A percentile compares a stretch with the other conserved stretches of the same genome.
Conservation (phyloP, 2,329 filamentous ascomycete species). For the Onygenales sp. region DNA sequence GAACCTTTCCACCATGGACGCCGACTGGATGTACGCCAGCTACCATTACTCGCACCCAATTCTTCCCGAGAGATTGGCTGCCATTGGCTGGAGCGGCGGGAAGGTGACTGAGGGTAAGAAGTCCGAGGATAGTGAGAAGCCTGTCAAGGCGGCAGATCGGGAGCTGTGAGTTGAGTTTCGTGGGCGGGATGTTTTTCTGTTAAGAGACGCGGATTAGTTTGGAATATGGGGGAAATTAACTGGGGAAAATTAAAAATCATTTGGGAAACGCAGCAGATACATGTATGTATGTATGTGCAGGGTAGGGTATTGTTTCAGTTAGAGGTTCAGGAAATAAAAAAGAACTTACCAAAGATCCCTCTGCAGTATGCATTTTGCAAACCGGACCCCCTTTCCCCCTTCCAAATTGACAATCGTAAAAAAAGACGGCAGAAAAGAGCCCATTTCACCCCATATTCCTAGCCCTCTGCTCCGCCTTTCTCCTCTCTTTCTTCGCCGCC, state of each 20-base stretch:
- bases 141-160: slow-evolving; percentile 62
- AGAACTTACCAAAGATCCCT: too few relatives aligned
- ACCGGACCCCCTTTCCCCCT: too few relatives aligned
- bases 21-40: slow-evolving; percentile 95
- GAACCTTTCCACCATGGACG: slow-evolving; percentile 97
- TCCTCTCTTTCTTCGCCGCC: slow-evolving; percentile 46
- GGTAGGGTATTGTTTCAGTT: too few relatives aligned
- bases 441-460: slow-evolving; percentile 19
- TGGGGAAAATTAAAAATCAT: too few relatives aligned
- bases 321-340: too few relatives aligned
- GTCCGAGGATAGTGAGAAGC: slow-evolving; percentile 46
- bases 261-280: too few relatives aligned
- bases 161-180: slow-evolving; percentile 51
- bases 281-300: too few relatives aligned
- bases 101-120: slow-evolving; percentile 37
- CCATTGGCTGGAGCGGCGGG: slow-evolving; percentile 71
- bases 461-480: slow-evolving; percentile 35
- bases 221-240: neutral
- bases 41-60: slow-evolving; percentile 99
- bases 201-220: neutral
- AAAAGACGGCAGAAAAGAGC: neutral
- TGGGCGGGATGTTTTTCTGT: neutral
- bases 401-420: neutral
- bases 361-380: too few relatives aligned
- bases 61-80: slow-evolving; percentile 82